A percentile compares a stretch with the other conserved stretches of the same genome.
Conservation (phyloP, 2,329 filamentous ascomycete genomes). For the Penicillium aurantiogriseum region DNA sequence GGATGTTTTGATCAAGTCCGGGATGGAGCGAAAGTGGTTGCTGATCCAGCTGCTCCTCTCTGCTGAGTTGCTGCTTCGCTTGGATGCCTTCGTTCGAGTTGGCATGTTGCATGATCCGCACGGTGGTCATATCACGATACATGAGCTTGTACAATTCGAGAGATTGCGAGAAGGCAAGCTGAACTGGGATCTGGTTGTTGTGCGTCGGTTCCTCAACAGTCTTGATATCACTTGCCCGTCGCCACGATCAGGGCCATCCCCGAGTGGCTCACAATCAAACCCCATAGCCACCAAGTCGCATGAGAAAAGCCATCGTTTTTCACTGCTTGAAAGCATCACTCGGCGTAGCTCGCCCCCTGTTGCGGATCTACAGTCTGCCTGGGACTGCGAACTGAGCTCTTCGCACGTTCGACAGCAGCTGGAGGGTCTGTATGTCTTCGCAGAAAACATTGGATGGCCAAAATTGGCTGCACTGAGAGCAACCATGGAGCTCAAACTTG, state of each 20-base stretch:
- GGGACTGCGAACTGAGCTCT: slow-evolving; percentile 39
- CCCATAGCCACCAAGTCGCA: slow-evolving; percentile 3
- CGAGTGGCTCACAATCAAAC: slow-evolving; percentile 1
- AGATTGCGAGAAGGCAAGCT: slow-evolving; percentile 51
- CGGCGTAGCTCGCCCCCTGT: slow-evolving; percentile 17
- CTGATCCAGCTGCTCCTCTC: slow-evolving; percentile 56
- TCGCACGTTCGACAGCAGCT: slow-evolving; percentile 45
- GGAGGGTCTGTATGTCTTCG: slow-evolving; percentile 52
- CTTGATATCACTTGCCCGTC: slow-evolving; percentile 40
- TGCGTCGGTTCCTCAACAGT: slow-evolving; percentile 53
- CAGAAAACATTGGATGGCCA: slow-evolving; percentile 52
- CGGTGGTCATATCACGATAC: slow-evolving; percentile 41
- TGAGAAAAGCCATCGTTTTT: slow-evolving; percentile 20
- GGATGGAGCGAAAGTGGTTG: slow-evolving; percentile 52
- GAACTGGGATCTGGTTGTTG: slow-evolving; percentile 57
- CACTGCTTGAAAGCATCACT: slow-evolving; percentile 27
- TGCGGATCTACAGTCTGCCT: slow-evolving; percentile 27
- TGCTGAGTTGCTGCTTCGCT: slow-evolving; percentile 54
- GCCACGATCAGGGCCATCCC: slow-evolving; percentile 7
- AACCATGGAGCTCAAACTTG: slow-evolving; percentile 39
- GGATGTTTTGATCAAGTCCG: slow-evolving; percentile 27
- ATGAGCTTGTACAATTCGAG: slow-evolving; percentile 48
- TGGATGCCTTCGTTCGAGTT: slow-evolving; percentile 49
- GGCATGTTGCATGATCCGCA: slow-evolving; percentile 42
- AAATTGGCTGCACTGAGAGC: slow-evolving; percentile 39